Percentiles rank a stretch among this genome's conserved stretches.
Conservation (phyloP, 805 yeast species). For the Barnettozyma populi region DNA sequence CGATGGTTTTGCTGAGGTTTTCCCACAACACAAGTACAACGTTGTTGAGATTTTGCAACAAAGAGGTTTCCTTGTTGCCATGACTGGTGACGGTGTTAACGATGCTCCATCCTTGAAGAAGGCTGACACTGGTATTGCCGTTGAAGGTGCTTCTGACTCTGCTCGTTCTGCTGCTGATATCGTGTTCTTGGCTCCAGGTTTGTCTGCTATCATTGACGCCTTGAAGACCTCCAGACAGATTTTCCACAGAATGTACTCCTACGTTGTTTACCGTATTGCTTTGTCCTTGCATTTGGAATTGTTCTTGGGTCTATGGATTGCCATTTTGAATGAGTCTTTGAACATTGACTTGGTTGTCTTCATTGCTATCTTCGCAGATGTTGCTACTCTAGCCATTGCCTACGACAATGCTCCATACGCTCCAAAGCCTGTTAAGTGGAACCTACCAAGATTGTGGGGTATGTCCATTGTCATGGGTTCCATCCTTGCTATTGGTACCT, state of each 20-base stretch:
- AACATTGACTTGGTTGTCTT: constrained; percentile 89
- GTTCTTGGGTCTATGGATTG: constrained; percentile 95
- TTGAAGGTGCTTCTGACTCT: constrained; percentile 96
- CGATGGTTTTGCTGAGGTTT: constrained; percentile 97
- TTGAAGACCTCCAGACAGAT: constrained; percentile 92
- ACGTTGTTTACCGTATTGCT: constrained; percentile 97
- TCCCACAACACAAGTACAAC: constrained; percentile 96
- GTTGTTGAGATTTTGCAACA: constrained; percentile 93
- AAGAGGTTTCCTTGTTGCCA: constrained; percentile 96
- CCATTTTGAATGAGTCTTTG: constrained; percentile 80
- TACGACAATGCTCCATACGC: constrained; percentile 96
- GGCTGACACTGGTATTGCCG: constrained; percentile 96
- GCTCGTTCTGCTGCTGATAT: constrained; percentile 97
- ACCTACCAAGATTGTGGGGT: constrained; percentile 96
- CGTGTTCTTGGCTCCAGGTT: constrained; percentile 93
- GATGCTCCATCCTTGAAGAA: constrained; percentile 97
- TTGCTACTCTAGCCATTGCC: constrained; percentile 95
- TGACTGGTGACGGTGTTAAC: constrained; percentile 99
- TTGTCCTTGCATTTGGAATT: constrained; percentile 90
- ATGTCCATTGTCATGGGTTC: constrained; percentile 85
- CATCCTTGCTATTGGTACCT: constrained; percentile 83
- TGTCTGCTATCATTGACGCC: constrained; percentile 91
- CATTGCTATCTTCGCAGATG: constrained; percentile 96
- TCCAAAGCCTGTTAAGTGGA: constrained; percentile 92
- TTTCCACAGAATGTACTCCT: constrained; percentile 99